Conservation (phyloP, 2,329 filamentous ascomycete species). For the Aspergillus tubingensis region DNA sequence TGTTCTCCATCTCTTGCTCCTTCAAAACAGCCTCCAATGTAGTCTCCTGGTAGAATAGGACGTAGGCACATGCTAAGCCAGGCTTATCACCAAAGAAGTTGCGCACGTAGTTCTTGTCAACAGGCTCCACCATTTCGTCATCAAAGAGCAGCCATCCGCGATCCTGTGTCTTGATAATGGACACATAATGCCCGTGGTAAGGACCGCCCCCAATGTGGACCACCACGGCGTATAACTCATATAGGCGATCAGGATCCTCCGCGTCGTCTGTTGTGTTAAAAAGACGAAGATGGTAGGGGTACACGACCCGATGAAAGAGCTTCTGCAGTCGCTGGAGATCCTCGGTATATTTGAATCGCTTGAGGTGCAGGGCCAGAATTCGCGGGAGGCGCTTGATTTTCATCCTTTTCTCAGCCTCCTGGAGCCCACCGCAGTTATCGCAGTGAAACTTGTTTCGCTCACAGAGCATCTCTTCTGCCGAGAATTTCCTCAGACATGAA, state of each 20-base stretch:
- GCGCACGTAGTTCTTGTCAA: constrained; percentile 91
- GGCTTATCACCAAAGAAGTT: constrained; percentile 97
- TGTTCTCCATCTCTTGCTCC: constrained; percentile 81
- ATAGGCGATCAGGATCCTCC: constrained; percentile 87
- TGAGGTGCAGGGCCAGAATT: constrained; percentile 88
- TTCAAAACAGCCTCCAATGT: constrained; percentile 67
- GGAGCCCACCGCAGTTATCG: constrained; percentile 91
- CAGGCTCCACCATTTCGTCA: constrained; percentile 97
- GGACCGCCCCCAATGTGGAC: constrained; percentile 96
- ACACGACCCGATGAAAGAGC: constrained; percentile 93
- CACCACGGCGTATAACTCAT: constrained; percentile 95
- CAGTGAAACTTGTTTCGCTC: constrained; percentile 99
- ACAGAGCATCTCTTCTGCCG: constrained; percentile 96
- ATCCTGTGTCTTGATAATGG: constrained; percentile 96
- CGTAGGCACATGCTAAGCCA: constrained; percentile 90
- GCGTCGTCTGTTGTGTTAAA: constrained; percentile 98
- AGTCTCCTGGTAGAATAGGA: constrained; percentile 96
- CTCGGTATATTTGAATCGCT: constrained; percentile 98
- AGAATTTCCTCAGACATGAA: constrained; percentile 92
- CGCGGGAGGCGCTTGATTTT: constrained; percentile 95
- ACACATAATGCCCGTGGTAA: constrained; percentile 96
- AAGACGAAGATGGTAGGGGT: constrained; percentile 92
- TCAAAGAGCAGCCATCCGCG: constrained; percentile 95
- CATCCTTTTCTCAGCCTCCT: constrained; percentile 98
- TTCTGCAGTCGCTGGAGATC: constrained; percentile 93